phyloP scores from a whole-genome alignment of 1,139 yeast genomes.

The Protomyces inundatus region DNA sequence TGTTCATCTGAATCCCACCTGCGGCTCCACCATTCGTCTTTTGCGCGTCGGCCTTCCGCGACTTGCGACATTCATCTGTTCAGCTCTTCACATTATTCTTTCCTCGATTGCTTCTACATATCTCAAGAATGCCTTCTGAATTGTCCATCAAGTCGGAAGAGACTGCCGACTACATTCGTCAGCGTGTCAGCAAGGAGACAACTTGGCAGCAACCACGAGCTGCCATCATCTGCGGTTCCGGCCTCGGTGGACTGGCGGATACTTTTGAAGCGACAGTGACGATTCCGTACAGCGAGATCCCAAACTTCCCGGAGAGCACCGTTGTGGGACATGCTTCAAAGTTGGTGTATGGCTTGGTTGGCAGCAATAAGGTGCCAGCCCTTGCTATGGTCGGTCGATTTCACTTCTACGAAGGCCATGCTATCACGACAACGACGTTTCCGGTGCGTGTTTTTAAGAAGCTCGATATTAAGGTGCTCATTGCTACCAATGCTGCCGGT shows the following conservation, averaged over 20 bases:
- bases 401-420: constrained; percentile 77
- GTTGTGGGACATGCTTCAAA: constrained; percentile 84
- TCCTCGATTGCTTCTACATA: too few species aligned
- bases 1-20: neutral
- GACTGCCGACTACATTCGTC: constrained; percentile 35
- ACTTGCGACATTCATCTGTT: neutral
- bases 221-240: constrained; percentile 89
- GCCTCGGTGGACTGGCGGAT: constrained; percentile 78
- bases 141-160: constrained; percentile 1
- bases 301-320: constrained; percentile 75
- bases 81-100: too few species aligned
- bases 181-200: constrained; percentile 34
- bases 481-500: constrained; percentile 89
- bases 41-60: neutral
- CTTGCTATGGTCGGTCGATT: constrained; percentile 53
- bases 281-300: constrained; percentile 63
- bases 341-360: constrained; percentile 75
- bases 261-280: constrained; percentile 46
- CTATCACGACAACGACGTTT: constrained; percentile 71
- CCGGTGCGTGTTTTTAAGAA: constrained; percentile 72
- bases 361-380: constrained; percentile 44
- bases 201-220: constrained; percentile 48
- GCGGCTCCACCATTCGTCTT: neutral
- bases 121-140: neutral
- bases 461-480: constrained; percentile 55